phyloP scores from a whole-genome alignment of 768 basidiomycete species.

The Lactarius indigo region DNA sequence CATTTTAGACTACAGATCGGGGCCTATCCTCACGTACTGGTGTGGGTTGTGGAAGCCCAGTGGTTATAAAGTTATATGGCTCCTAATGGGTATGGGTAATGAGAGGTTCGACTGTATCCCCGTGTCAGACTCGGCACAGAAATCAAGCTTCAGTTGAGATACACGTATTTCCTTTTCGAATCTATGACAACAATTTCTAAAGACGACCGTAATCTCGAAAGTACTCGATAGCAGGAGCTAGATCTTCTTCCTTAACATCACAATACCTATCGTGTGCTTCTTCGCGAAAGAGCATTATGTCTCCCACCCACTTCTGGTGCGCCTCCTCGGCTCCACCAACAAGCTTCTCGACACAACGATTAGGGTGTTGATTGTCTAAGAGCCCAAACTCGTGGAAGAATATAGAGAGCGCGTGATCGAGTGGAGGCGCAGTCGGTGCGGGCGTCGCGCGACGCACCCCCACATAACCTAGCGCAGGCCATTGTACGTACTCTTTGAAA shows the following conservation, averaged over 20 bases:
- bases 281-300: slow-evolving; percentile 23
- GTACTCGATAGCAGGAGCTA: slow-evolving; percentile 19
- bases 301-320: slow-evolving; percentile 18
- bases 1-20: too few species aligned
- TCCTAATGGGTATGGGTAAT: too few species aligned
- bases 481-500: slow-evolving; percentile 21
- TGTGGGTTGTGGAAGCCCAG: too few species aligned
- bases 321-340: slow-evolving; percentile 11
- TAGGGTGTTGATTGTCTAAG: slow-evolving; percentile 14
- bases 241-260: slow-evolving; percentile 19
- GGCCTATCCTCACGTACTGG: too few species aligned
- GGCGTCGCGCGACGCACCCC: slow-evolving; percentile 13
- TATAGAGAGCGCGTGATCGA: slow-evolving; percentile 10
- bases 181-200: neutral
- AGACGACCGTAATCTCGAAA: slow-evolving; percentile 23
- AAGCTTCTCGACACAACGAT: slow-evolving; percentile 20
- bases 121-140: neutral
- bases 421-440: slow-evolving; percentile 10
- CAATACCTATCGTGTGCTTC: slow-evolving; percentile 18
- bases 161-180: neutral
- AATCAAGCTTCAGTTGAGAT: neutral
- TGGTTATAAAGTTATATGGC: too few species aligned
- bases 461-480: slow-evolving; percentile 22
- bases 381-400: slow-evolving; percentile 23
- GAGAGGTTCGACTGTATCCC: too few species aligned